Base-by-base conservation (phyloP, 257 asterid species). In the Echites panduratus region DNA sequence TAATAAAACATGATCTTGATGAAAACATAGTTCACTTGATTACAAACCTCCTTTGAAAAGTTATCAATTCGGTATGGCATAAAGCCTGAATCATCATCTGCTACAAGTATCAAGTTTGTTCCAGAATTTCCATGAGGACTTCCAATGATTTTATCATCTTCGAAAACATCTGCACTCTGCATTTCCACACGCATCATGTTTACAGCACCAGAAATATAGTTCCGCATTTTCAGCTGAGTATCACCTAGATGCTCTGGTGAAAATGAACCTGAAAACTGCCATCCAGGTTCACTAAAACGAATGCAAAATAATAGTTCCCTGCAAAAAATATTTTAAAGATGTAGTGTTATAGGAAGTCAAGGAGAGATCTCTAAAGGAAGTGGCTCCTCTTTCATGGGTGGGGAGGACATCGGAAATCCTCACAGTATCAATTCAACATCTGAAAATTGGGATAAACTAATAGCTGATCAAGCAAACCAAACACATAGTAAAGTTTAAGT, bases 181-280 rank as follows among this genome's bases (percentile, higher is more conserved):
- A 91, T 97, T 87, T 91, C 97, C 72, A 91, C 96, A 43, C 96
- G 94, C 84, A 94, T 84, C 97, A 94, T 91, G 85, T 77, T 81
- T 56, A 91, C 91, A 68, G 87, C 86, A 74, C 92, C 82, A 63
- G 88, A 88, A 79, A 86, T 82, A 82, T 89, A 87, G 82, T 91
- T 89, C 68, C 92, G 89, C 84, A 89, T 87, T 84, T 91, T 94
- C 78, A 94, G 87, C 82, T 91, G 97, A 68, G 96, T 94, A 77
- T 94, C 99, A 71, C 99, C 99, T 65, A 94, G 86, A 74, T 87
- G 93, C 84, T 94, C 97, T 29, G 97, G 97, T 70, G 85, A 87
- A 87, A 94, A 94, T 83, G 95, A 87, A 50, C 99, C 99, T 50
- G 99, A 94, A 97, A 97, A 94, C 87, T 94, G 97, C 93, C 96